Evolutionary conservation across 164 flowering plant genomes (phyloP).

Genomic region (Paratinospora sagittata): DNA sequence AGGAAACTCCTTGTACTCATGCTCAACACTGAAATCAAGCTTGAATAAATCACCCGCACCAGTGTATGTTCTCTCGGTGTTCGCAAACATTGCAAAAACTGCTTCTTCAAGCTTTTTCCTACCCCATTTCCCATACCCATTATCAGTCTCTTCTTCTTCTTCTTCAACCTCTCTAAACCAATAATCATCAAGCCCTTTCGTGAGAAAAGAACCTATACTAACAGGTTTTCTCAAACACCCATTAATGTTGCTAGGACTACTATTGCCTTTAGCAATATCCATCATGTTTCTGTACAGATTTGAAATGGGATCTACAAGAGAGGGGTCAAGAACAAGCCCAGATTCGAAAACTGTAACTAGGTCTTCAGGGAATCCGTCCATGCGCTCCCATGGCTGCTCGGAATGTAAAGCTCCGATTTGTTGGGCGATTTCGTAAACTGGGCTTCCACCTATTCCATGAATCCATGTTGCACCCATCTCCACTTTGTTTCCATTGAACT

Average conservation of each 20-base stretch:
- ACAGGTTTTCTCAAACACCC: not conserved
- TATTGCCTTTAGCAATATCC: not conserved
- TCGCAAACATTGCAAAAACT: not conserved
- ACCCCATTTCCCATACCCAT: not conserved
- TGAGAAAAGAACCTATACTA: not conserved
- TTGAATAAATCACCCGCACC: not conserved
- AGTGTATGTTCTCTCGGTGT: not conserved
- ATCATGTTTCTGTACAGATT: not conserved
- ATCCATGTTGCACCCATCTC: slow-evolving; percentile 99
- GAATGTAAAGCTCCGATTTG: slow-evolving; percentile 50
- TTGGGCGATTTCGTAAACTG: slow-evolving; percentile 62
- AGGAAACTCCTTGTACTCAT: not conserved
- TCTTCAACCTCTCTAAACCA: no score
- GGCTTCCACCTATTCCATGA: slow-evolving; percentile 91
- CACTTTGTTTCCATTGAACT: slow-evolving; percentile 63
- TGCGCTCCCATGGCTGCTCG: slow-evolving; percentile 79
- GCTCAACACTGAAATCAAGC: not conserved
- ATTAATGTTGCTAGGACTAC: no score
- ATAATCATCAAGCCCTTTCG: not conserved
- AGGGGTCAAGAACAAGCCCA: slow-evolving; percentile 8
- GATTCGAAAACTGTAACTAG: slow-evolving; percentile 34
- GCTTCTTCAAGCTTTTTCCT: not conserved
- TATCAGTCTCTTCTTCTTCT: no score
- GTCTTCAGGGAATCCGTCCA: slow-evolving; percentile 53
- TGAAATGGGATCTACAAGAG: not conserved